phyloP scores from a whole-genome alignment of 495 filamentous ascomycete genomes.

The Mycothermus thermophilus region DNA sequence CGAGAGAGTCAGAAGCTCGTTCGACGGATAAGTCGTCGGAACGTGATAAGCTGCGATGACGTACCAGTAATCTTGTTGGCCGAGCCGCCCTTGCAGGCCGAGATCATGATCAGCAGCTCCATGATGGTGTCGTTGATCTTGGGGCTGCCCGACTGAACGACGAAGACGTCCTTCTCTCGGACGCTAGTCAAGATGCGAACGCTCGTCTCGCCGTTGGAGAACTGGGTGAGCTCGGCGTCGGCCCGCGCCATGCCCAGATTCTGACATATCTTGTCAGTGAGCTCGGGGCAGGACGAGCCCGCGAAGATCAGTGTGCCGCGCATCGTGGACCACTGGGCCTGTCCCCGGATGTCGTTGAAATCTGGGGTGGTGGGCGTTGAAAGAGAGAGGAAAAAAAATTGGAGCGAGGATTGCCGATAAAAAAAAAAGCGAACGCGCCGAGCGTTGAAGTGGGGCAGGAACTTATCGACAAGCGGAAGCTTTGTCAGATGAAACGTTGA shows the following conservation, averaged over 20 bases:
- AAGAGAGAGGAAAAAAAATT: no score
- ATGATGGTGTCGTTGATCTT: slow-evolving; percentile 98
- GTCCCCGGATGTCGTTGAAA: no score
- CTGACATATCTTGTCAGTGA: slow-evolving; percentile 44
- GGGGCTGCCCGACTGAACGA: slow-evolving; percentile 90
- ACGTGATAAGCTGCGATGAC: no score
- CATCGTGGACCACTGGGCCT: no score
- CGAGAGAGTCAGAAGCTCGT: no score
- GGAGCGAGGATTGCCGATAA: no score
- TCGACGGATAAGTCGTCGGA: neutral
- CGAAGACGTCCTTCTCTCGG: slow-evolving; percentile 96
- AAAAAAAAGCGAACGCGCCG: no score
- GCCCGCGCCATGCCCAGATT: slow-evolving; percentile 44
- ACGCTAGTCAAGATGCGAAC: slow-evolving; percentile 89
- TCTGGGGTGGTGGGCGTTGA: no score
- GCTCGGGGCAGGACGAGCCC: slow-evolving; percentile 41
- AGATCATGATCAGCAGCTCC: slow-evolving; percentile 98
- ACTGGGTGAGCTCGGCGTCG: slow-evolving; percentile 44
- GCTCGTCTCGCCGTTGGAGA: slow-evolving; percentile 77
- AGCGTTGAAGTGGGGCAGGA: no score
- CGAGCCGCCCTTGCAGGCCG: slow-evolving; percentile 93
- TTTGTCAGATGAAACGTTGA: no score
- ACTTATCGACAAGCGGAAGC: no score
- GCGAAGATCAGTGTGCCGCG: slow-evolving; percentile 44
- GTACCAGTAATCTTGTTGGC: slow-evolving; percentile 93